Evolutionary conservation across 129 eudicot genomes (phyloP), one percentile per base, ranked within the genome.

Genomic region (Artemisia annua): DNA sequence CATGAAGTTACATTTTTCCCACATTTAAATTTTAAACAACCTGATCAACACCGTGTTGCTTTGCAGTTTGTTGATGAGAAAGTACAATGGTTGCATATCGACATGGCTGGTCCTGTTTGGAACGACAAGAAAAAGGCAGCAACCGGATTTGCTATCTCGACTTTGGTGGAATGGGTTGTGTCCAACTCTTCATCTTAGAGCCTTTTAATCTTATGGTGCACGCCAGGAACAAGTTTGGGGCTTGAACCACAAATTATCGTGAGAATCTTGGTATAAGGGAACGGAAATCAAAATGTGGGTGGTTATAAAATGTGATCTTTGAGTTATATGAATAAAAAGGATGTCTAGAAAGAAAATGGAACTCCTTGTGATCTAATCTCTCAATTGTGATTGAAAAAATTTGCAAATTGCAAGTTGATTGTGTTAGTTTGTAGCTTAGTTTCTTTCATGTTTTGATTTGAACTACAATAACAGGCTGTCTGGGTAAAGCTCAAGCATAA

Each of bases 61-160:
- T 24, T 83, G 86, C 86, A 92, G 98, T 92, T 92, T 85, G 98
- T 92, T 46, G 95, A 92, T 77, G 98, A 92, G 88, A 92, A 89
- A 75, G 95, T 92, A 28, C 83, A 92, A 53, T 92, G 98, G 98
- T 71, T 89, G 87, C 98, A 92, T 61, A 92, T 92, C 14, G 98
- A 92, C 86, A 83, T 92, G 85, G 98, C 98, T 56, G 96, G 96
- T 1, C 98, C 98, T 1, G 98, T 89, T 11, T 89, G 95, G 95
- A 89, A 66, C 20, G 96, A 92, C 62, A 92, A 92, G 86, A 92
- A 92, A 84, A 90, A 87, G 71, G 67, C 43, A 1, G 98, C 98
- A 22, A 92, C 96, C 0, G 96, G 98, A 58, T 92, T 92, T 77
- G 98, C 88, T 35, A 72, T 89, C 15, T 67, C 95, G 43, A 92